phyloP scores from a whole-genome alignment of 2,329 filamentous ascomycete genomes.

The Neonectria hederae region DNA sequence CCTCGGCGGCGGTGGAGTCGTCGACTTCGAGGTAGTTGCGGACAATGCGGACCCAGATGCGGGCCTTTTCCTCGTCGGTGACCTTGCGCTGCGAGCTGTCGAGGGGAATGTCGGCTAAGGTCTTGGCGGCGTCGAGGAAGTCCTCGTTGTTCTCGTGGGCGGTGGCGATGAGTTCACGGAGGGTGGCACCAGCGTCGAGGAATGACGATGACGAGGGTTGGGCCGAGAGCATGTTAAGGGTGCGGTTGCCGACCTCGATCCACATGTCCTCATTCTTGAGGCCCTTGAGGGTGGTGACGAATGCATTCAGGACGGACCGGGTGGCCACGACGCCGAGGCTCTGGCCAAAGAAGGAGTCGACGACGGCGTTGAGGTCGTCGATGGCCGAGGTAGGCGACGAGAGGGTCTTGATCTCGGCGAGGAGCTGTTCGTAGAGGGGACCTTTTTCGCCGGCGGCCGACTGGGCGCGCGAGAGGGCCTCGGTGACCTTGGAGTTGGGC shows the following conservation, averaged over 20 bases:
- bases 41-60: constrained; percentile 92
- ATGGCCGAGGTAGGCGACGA: constrained; percentile 52
- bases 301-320: constrained; percentile 73
- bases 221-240: constrained; percentile 72
- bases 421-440: constrained; percentile 57
- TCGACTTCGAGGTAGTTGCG: constrained; percentile 94
- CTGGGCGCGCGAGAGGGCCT: constrained; percentile 55
- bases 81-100: constrained; percentile 89
- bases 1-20: constrained; percentile 85
- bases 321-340: constrained; percentile 80
- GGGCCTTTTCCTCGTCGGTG: constrained; percentile 81
- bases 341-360: constrained; percentile 73
- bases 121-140: constrained; percentile 79
- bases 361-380: constrained; percentile 73
- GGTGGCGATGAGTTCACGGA: constrained; percentile 83
- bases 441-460: constrained; percentile 52
- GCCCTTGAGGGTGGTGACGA: constrained; percentile 70
- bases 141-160: constrained; percentile 87
- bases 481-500: constrained; percentile 52
- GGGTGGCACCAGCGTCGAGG: constrained; percentile 82
- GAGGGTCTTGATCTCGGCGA: constrained; percentile 53
- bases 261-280: constrained; percentile 71
- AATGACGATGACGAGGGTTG: constrained; percentile 74
- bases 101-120: constrained; percentile 84
- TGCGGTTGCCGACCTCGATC: constrained; percentile 78